Percentiles rank a stretch among this genome's conserved stretches.
Conservation (phyloP, 2,329 filamentous ascomycete genomes). For the Fusarium cyanostomum region DNA sequence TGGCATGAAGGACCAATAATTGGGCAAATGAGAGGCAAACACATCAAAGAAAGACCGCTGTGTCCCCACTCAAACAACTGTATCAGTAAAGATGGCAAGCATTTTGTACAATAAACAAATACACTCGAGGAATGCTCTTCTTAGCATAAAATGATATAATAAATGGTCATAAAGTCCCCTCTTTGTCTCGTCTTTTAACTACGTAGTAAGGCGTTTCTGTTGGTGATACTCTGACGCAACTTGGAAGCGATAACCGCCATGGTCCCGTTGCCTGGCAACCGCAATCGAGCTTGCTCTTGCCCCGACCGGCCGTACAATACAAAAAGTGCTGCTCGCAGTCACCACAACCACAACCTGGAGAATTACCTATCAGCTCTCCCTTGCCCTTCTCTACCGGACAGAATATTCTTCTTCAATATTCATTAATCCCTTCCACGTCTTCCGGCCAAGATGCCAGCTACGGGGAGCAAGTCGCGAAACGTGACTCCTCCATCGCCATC, state of each 20-base stretch:
- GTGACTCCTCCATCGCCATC: slow-evolving; percentile 68
- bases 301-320: slow-evolving; percentile 11
- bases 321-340: slow-evolving; percentile 31
- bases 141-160: slow-evolving; percentile 19
- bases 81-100: slow-evolving; percentile 17
- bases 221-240: slow-evolving; percentile 37
- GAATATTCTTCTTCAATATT: slow-evolving; percentile 30
- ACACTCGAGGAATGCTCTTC: not conserved
- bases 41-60: slow-evolving; percentile 33
- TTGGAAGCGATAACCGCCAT: slow-evolving; percentile 14
- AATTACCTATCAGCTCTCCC: slow-evolving; percentile 9
- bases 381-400: slow-evolving; percentile 24
- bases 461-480: slow-evolving; percentile 58
- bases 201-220: no score
- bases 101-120: slow-evolving; percentile 22
- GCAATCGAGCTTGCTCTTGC: slow-evolving; percentile 21
- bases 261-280: slow-evolving; percentile 44
- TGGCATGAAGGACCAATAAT: not conserved
- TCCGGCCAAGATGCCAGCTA: slow-evolving; percentile 44
- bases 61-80: slow-evolving; percentile 31
- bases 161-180: not conserved
- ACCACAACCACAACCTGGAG: slow-evolving; percentile 11
- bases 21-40: slow-evolving; percentile 42
- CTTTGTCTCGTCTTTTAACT: slow-evolving; percentile 12
- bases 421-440: slow-evolving; percentile 20